Base-by-base conservation (phyloP, 768 basidiomycete species). In the Mycena kentingensis region DNA sequence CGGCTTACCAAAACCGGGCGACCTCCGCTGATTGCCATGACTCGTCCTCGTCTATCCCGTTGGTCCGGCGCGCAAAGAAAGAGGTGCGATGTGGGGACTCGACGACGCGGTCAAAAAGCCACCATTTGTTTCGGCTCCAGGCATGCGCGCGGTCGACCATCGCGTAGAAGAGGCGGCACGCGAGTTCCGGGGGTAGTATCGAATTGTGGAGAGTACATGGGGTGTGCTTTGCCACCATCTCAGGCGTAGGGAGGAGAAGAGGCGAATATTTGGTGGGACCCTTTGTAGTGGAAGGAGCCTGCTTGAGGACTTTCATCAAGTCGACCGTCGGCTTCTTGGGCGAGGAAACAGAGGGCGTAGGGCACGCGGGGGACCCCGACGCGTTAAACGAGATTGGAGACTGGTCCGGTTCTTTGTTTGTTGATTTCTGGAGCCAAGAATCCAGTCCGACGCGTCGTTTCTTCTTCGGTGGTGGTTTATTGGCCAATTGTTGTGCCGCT, bases 71-170 rank as follows among this genome's bases (percentile, higher is more conserved):
- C 4, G 80, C 82, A 69, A 80, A 93, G 68, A 92, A 90, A 1
- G 86, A 81, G 1, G 90, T 88, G n/a, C 82, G 75, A 69, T 93
- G 90, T 3, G 90, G 89, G 60, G 88, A 90, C 68, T 92, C 88
- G 2, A 92, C 91, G 13, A 92, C 55, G 19, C 84, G 76, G 62
- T 93, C 89, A 66, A 89, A 86, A 18, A 93, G 75, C 85, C 85
- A 92, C 91, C 90, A 93, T 60, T 84, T 88, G 55, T 88, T 90
- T 44, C 82, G 73, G 55, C 78, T 71, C 90, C 90, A 93, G 7
- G 67, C 61, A 34, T 69, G 73, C 18, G 89, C 83, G 15, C 76
- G 70, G 42, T 83, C 76, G 13, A 86, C 54, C 87, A 93, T 85
- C 0, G 75, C 76, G 57, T 91, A 84, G 66, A 89, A 93, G 19